These are phyloP conservation scores for Sarcodon sp. DNA, from an alignment of 768 basidiomycete species.

Conservation along the genomic window DNA sequence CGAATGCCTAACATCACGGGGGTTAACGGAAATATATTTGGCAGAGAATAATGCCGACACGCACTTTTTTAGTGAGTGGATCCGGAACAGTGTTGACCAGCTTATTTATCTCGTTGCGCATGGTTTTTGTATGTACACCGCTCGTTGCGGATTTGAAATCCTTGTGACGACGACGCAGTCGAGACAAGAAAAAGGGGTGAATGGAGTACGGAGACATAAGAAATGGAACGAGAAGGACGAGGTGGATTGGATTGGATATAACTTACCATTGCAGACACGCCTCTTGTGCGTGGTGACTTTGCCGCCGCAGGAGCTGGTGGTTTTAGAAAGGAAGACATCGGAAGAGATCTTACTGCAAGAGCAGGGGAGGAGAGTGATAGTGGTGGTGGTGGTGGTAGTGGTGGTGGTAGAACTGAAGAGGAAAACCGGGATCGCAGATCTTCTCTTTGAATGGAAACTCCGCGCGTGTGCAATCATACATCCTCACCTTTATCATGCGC, in stretches of 20 bases:
- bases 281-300: slow-evolving; percentile 15
- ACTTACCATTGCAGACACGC: slow-evolving; percentile 17
- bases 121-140: slow-evolving; percentile 66
- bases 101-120: slow-evolving; percentile 95
- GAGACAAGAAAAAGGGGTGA: neutral
- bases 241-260: neutral
- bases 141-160: slow-evolving; percentile 95
- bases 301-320: neutral
- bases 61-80: slow-evolving; percentile 69
- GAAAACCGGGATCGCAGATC: neutral
- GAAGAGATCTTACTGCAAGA: neutral
- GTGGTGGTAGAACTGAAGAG: neutral
- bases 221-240: no score
- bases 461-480: no score
- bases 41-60: slow-evolving; percentile 3
- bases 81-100: slow-evolving; percentile 85
- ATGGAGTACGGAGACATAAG: neutral
- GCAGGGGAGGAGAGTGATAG: neutral
- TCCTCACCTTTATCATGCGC: no score
- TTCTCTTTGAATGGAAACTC: no score
- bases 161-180: slow-evolving; percentile 35
- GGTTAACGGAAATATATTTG: slow-evolving; percentile 3
- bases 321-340: slow-evolving; percentile 5
- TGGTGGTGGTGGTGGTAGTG: neutral
- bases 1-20: slow-evolving; percentile 50